Percentiles rank a stretch among this genome's conserved stretches.
phyloP scores from a whole-genome alignment of 202 grass and related monocot species.

The Musa balbisiana region DNA sequence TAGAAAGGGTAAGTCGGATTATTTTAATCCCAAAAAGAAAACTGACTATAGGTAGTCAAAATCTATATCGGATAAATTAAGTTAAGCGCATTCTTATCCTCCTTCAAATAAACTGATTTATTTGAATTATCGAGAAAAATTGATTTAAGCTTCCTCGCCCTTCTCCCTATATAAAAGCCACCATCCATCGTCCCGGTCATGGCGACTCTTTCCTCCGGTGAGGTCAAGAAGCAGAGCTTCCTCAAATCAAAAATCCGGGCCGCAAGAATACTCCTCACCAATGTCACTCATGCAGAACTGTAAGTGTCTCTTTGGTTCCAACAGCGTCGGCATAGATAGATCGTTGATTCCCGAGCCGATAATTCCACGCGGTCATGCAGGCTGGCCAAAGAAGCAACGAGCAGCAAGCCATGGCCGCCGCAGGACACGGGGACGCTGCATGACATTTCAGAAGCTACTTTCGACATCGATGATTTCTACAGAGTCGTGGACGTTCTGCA shows the following conservation, averaged over 20 bases:
- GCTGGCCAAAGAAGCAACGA: constrained; percentile 80
- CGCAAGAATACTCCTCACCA: constrained; percentile 58
- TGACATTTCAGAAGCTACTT: constrained; percentile 59
- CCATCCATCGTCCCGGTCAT: not conserved
- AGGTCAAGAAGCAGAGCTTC: constrained; percentile 25
- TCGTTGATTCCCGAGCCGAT: too few species aligned
- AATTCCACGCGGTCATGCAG: constrained; percentile 9
- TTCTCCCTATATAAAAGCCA: too few species aligned
- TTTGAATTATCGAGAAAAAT: too few species aligned
- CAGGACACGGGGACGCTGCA: constrained; percentile 54
- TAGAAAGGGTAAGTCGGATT: too few species aligned
- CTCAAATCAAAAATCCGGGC: constrained; percentile 29
- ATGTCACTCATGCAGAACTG: constrained; percentile 69
- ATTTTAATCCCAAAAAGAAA: too few species aligned
- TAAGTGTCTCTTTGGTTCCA: constrained; percentile 18
- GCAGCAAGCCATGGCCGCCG: constrained; percentile 49
- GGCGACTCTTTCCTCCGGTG: constrained; percentile 13
- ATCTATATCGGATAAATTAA: too few species aligned
- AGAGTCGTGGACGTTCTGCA: constrained; percentile 68
- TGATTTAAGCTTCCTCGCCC: too few species aligned
- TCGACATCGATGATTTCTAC: constrained; percentile 75
- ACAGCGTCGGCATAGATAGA: too few species aligned
- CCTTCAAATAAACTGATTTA: too few species aligned
- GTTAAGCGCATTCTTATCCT: too few species aligned
- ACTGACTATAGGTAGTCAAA: too few species aligned